phyloP scores from a whole-genome alignment of 176 grass and related monocot species.

The Puccinellia tenuiflora region DNA sequence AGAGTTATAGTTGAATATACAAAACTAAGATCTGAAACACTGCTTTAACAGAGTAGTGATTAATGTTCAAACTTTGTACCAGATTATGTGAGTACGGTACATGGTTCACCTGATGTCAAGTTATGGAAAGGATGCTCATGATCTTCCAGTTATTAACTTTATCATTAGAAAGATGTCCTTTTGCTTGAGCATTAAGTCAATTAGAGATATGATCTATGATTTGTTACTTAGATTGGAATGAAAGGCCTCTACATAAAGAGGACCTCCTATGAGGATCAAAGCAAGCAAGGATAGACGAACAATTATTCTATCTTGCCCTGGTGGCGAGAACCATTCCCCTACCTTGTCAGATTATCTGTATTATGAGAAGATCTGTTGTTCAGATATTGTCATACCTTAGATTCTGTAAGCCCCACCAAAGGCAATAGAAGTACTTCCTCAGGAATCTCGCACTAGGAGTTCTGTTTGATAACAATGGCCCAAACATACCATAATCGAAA shows the following conservation, averaged over 20 bases:
- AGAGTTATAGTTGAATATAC: background rate
- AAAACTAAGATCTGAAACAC: background rate
- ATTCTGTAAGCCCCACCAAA: slow-evolving; percentile 99
- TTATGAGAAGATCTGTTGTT: background rate
- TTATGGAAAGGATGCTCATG: background rate
- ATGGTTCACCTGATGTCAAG: background rate
- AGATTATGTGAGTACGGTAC: background rate
- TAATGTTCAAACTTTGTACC: background rate
- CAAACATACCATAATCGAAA: slow-evolving; percentile 76
- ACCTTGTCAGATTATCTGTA: background rate
- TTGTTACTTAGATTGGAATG: background rate
- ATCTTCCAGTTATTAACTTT: background rate
- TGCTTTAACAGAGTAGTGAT: background rate
- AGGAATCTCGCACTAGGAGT: slow-evolving; percentile 51
- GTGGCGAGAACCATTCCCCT: background rate
- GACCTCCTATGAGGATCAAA: no score
- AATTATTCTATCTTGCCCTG: no score
- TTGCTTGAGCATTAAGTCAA: background rate
- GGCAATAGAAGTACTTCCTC: slow-evolving; percentile 88
- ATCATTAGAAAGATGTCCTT: background rate
- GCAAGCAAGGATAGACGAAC: no score
- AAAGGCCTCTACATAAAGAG: background rate
- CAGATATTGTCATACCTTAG: slow-evolving; percentile 64
- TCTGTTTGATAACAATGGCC: slow-evolving; percentile 37
- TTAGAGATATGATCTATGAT: background rate